Evolutionary conservation across 768 basidiomycete species (phyloP), one percentile per base, ranked within the genome.

Genomic region (Leccinum truebloodii): DNA sequence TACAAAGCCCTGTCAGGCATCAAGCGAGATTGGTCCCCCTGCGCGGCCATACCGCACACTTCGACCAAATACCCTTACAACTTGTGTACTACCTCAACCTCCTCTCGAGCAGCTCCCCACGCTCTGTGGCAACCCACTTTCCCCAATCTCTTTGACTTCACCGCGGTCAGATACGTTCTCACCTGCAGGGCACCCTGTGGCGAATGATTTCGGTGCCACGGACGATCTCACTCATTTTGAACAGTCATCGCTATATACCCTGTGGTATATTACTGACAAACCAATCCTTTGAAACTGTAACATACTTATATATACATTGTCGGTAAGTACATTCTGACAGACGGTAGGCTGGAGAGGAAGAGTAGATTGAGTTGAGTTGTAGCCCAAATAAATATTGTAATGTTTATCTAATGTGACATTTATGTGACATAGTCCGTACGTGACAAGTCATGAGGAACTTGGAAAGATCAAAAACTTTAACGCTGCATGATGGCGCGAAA

Each of bases 21-120:
- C 73, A 2, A 69, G 67, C 50, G 60, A 60, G 34, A 51, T 66
- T 26, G 69, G 58, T 50, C 69, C 76, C 37, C 54, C 28, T 10
- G 37, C 6, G 30, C 26, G 57, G 20, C 41, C 22, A 28, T 28
- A 55, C 30, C 44, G 30, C 46, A 13, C 58, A 24, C 20, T 32
- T 28, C 54, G 55, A 54, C 53, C 30, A 32, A 35, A 48, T 46
- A 22, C 14, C 30, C 41, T 59, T 55, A 37, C 30, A 24, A 41
- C 53, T 35, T 22, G 49, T 34, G 26, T 20, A n/a, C 10, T n/a
- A 8, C 10, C 60, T 32, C 53, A 24, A 28, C 32, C 57, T 32
- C 30, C 28, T 48, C 35, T 64, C 1, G 55, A 59, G 32, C 58
- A 63, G 26, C 53, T 60, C n/a, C 52, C 35, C 12, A 22, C 55